A percentile compares a stretch with the other conserved stretches of the same genome.
phyloP scores from a whole-genome alignment of 202 grass and related monocot genomes.

The Elaeis oleifera region DNA sequence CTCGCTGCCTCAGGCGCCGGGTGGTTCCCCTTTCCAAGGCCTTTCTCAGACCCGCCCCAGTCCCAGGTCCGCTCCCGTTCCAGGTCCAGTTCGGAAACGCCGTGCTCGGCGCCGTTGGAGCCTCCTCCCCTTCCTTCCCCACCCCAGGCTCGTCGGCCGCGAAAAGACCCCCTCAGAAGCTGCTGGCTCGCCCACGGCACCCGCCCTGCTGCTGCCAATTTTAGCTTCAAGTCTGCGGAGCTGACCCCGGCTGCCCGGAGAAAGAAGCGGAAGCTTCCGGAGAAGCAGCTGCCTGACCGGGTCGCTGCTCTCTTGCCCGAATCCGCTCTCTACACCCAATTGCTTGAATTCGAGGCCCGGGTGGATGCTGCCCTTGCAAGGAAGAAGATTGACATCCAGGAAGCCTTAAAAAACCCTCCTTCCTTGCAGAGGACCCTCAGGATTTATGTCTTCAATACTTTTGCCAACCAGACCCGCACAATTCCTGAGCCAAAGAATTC shows the following conservation, averaged over 20 bases:
- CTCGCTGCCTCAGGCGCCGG: conserved; percentile 19
- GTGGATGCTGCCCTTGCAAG: conserved; percentile 53
- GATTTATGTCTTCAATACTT: conserved; percentile 93
- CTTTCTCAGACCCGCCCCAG: conserved; percentile 48
- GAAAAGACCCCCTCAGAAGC: conserved; percentile 74
- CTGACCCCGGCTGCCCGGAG: conserved; percentile 53
- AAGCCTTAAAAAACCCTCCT: conserved; percentile 66
- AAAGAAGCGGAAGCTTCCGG: conserved; percentile 86
- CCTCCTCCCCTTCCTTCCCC: conserved; percentile 21
- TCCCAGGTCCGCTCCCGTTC: conserved; percentile 53
- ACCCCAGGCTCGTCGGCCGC: conserved; percentile 15
- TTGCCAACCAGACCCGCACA: conserved; percentile 59
- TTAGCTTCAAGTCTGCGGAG: conserved; percentile 32
- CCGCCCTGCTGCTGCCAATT: conserved; percentile 24
- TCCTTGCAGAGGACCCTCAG: conserved; percentile 77
- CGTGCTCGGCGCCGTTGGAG: conserved; percentile 26
- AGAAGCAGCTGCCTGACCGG: conserved; percentile 86
- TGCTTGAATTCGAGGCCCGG: conserved; percentile 88
- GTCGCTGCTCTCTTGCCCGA: conserved; percentile 74
- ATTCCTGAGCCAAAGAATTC: conserved; percentile 38
- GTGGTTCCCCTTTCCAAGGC: conserved; percentile 40
- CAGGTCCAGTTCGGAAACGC: conserved; percentile 64
- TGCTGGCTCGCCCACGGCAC: conserved; percentile 26
- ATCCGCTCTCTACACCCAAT: conserved; percentile 81
- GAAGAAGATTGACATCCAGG: conserved; percentile 90